These are phyloP conservation scores for Ophiorrhiza pumila DNA, from an alignment of 257 asterid genomes.

Conservation along the genomic window DNA sequence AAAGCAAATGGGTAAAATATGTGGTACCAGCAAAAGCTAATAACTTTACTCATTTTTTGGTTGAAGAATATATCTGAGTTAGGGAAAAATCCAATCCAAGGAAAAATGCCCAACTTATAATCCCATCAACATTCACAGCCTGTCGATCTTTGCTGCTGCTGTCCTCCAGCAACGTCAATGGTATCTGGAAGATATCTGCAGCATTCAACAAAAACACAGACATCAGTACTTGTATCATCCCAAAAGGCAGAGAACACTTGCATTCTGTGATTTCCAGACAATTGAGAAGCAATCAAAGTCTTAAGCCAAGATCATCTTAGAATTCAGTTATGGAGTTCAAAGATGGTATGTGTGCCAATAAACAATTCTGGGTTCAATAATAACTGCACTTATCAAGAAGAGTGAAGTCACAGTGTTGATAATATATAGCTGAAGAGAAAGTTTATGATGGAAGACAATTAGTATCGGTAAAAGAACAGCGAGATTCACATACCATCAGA, in stretches of 20 bases:
- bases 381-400: background rate
- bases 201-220: background rate
- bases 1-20: background rate
- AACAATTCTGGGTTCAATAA: background rate
- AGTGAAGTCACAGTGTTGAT: background rate
- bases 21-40: background rate
- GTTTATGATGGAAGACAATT: background rate
- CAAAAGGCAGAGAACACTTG: background rate
- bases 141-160: constrained; percentile 57
- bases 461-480: background rate
- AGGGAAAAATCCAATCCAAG: constrained; percentile 2
- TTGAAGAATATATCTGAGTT: constrained; percentile 9
- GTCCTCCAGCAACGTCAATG: constrained; percentile 56
- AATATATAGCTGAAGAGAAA: background rate
- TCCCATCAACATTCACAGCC: constrained; percentile 55
- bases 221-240: background rate
- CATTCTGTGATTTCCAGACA: background rate
- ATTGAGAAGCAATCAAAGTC: background rate
- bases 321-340: background rate
- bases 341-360: background rate
- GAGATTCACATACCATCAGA: background rate
- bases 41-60: constrained; percentile 1
- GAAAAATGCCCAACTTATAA: constrained; percentile 4
- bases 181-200: constrained; percentile 47
- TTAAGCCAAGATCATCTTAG: background rate